These are phyloP conservation scores for Asterochloris erici DNA, from an alignment of 139 green algal species.

Conservation along the genomic window DNA sequence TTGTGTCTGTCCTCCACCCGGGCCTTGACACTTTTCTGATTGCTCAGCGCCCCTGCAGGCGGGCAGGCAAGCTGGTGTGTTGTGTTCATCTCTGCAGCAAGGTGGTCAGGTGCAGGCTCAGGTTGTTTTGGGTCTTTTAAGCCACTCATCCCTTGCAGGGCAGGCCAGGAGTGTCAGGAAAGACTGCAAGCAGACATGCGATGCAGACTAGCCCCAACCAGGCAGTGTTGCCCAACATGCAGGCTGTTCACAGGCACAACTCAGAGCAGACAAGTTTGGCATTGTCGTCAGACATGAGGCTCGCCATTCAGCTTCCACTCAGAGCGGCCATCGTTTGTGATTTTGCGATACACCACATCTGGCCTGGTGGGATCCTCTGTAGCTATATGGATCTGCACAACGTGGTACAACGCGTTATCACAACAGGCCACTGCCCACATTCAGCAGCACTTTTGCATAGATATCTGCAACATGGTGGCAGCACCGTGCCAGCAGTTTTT, in stretches of 20 bases:
- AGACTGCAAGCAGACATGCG: too few relatives aligned
- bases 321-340: conserved; percentile 33
- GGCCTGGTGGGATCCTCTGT: background rate
- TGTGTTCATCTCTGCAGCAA: too few relatives aligned
- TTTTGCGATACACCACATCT: conserved; percentile 36
- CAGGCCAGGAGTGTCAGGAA: background rate
- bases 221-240: background rate
- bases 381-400: too few relatives aligned
- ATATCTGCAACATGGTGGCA: too few relatives aligned
- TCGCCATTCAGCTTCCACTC: conserved; percentile 64
- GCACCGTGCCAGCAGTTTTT: too few relatives aligned
- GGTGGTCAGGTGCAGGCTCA: too few relatives aligned
- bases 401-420: too few relatives aligned
- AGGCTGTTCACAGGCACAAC: background rate
- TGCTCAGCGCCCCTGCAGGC: conserved; percentile 28
- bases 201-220: background rate
- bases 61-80: too few relatives aligned
- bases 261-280: background rate
- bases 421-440: too few relatives aligned
- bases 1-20: conserved; percentile 58
- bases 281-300: background rate
- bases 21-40: conserved; percentile 55
- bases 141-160: too few relatives aligned
- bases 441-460: too few relatives aligned
- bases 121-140: too few relatives aligned